Percentiles rank a stretch among this genome's conserved stretches.
Evolutionary conservation across 164 flowering plant genomes (phyloP).

Genomic region (Platanus orientalis): DNA sequence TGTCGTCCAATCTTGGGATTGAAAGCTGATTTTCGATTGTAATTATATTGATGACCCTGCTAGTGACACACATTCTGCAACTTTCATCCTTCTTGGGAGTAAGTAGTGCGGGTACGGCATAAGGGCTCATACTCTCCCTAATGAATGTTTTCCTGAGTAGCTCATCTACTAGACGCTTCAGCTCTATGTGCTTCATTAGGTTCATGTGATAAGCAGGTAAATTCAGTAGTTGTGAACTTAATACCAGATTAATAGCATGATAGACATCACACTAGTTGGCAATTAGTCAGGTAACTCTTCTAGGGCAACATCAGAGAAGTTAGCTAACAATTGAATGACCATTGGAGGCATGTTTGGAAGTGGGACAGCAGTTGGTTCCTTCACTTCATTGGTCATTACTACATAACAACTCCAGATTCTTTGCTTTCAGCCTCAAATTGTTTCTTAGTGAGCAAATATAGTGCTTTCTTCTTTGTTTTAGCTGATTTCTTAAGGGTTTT

Average conservation of each 20-base stretch:
- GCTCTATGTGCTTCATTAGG: not conserved
- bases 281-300: constrained; percentile 5
- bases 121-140: too few relatives aligned
- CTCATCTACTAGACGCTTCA: not conserved
- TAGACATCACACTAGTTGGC: not conserved
- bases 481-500: not conserved
- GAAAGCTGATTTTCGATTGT: too few relatives aligned
- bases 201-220: constrained; percentile 7
- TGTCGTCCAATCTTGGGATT: too few relatives aligned
- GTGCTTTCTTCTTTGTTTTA: not conserved
- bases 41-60: too few relatives aligned
- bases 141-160: too few relatives aligned
- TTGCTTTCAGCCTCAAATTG: not conserved
- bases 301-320: too few relatives aligned
- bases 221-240: not conserved
- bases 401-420: not conserved
- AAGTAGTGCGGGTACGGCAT: too few relatives aligned
- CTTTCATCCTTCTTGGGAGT: too few relatives aligned
- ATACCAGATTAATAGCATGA: not conserved
- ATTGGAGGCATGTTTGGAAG: not conserved
- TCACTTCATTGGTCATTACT: not conserved
- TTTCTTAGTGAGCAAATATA: not conserved
- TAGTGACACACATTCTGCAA: too few relatives aligned
- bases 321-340: not conserved
- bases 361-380: not conserved